Conservation (phyloP, 805 yeast genomes). For the Schwanniomyces polymorphus region DNA sequence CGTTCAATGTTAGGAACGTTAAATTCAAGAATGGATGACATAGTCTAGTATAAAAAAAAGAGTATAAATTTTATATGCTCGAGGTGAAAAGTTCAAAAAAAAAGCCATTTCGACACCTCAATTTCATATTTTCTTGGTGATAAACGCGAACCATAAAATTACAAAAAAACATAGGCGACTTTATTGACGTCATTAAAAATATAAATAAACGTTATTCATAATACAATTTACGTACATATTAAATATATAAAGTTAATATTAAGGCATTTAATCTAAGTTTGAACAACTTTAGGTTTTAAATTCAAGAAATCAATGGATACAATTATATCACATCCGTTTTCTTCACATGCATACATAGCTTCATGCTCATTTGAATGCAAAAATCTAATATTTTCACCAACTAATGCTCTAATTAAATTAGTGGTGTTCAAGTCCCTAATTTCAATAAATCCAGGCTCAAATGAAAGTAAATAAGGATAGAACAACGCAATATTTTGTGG, state of each 20-base stretch:
- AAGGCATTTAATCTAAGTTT: not conserved
- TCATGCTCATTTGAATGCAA: conserved; percentile 90
- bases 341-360: conserved; percentile 90
- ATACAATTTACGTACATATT: not conserved
- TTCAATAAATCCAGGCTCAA: conserved; percentile 88
- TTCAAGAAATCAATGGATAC: conserved; percentile 90
- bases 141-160: not conserved
- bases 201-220: not conserved
- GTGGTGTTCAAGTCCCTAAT: conserved; percentile 88
- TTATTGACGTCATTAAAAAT: not conserved
- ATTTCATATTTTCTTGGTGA: not conserved
- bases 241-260: not conserved
- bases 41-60: not conserved
- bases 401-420: conserved; percentile 80
- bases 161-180: not conserved
- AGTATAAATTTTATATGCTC: not conserved
- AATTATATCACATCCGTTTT: conserved; percentile 86
- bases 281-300: conserved; percentile 34
- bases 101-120: not conserved
- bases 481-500: conserved; percentile 92
- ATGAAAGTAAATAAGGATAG: conserved; percentile 90
- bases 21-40: conserved; percentile 21
- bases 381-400: conserved; percentile 89
- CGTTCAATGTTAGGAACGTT: conserved; percentile 37
- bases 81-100: not conserved